A percentile compares a stretch with the other conserved stretches of the same genome.
These are phyloP conservation scores for Pyrus communis DNA, from an alignment of 306 rosid species.

Conservation along the genomic window DNA sequence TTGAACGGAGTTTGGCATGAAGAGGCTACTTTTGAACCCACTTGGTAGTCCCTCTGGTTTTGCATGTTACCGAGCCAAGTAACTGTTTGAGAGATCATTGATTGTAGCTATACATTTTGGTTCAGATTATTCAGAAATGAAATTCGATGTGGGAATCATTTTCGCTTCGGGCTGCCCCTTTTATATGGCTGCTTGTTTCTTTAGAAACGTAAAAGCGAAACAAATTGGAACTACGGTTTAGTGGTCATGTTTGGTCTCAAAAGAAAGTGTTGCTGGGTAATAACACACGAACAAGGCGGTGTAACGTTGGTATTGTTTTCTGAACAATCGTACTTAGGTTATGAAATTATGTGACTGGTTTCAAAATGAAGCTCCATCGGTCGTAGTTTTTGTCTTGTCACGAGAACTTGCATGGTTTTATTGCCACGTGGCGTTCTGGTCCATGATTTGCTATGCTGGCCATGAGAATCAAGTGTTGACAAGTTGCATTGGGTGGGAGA, in stretches of 20 bases:
- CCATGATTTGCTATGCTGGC: no score
- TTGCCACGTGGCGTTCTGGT: no score
- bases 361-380: no score
- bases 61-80: background rate
- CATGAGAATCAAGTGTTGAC: no score
- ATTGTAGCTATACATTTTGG: background rate
- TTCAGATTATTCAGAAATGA: background rate
- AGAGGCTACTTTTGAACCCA: slow-evolving; percentile 70
- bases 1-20: slow-evolving; percentile 85
- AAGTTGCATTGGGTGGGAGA: no score
- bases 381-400: no score
- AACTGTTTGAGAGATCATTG: background rate
- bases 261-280: no score
- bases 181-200: background rate
- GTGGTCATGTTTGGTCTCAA: background rate
- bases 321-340: no score
- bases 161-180: background rate
- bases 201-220: background rate
- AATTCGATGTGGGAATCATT: background rate
- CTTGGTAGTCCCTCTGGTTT: slow-evolving; percentile 29
- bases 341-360: no score
- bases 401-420: no score
- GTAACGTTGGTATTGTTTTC: no score
- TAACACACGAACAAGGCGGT: no score
- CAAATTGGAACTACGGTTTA: background rate